Evolutionary conservation across 805 yeast genomes (phyloP).

Genomic region (Ogataea chonburiensis): DNA sequence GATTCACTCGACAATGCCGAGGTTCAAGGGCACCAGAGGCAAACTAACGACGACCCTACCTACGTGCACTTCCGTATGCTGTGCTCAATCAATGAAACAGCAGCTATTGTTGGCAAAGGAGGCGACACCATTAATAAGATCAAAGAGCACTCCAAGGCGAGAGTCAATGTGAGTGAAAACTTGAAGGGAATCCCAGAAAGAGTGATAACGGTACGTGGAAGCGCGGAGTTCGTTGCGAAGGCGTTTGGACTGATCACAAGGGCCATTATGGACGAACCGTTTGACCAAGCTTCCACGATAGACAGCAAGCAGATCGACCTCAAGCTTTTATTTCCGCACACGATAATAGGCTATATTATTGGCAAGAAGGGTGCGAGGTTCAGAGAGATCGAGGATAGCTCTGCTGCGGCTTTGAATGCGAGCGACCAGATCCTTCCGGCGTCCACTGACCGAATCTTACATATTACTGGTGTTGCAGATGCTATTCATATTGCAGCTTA

Average conservation of each 20-base stretch:
- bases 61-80: slow-evolving; percentile 70
- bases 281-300: slow-evolving; percentile 57
- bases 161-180: slow-evolving; percentile 72
- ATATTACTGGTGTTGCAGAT: slow-evolving; percentile 77
- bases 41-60: slow-evolving; percentile 50
- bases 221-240: slow-evolving; percentile 74
- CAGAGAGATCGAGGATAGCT: slow-evolving; percentile 76
- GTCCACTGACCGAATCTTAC: slow-evolving; percentile 73
- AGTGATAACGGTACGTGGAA: slow-evolving; percentile 69
- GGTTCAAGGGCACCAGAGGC: slow-evolving; percentile 14
- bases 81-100: slow-evolving; percentile 74
- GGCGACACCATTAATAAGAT: slow-evolving; percentile 72
- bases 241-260: slow-evolving; percentile 76
- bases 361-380: slow-evolving; percentile 75
- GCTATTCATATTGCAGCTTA: slow-evolving; percentile 83
- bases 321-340: slow-evolving; percentile 70
- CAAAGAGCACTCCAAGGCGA: slow-evolving; percentile 59
- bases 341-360: slow-evolving; percentile 75
- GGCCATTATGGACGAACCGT: slow-evolving; percentile 63
- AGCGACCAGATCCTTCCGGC: slow-evolving; percentile 69
- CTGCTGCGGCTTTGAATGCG: slow-evolving; percentile 75
- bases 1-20: slow-evolving; percentile 2
- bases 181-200: slow-evolving; percentile 70
- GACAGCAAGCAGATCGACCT: slow-evolving; percentile 55
- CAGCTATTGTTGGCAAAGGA: slow-evolving; percentile 71